Evolutionary conservation across 1,284 basidiomycete genomes (phyloP), one percentile per base, ranked within the genome.

Genomic region (Meira miltonrushii): DNA sequence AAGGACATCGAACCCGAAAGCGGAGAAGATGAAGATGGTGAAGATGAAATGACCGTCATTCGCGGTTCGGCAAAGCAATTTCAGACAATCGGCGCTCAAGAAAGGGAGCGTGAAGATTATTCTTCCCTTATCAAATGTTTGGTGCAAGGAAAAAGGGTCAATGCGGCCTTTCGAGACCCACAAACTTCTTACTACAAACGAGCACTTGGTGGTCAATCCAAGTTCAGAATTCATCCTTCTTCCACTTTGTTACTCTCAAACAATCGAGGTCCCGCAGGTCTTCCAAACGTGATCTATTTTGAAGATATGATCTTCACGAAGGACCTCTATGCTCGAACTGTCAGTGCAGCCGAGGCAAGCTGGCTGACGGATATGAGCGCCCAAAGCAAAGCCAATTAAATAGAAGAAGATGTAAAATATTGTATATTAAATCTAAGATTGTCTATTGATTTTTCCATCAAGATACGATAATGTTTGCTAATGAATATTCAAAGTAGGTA

Each of bases 301-400:
- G 76, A 78, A 37, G 76, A 78, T 58, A 55, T 77, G 6, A 64
- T 72, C n/a, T 65, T 75, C n/a, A 77, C 76, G 1, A 69, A 69
- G 1, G 70, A 74, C 48, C 66, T 64, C 5, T 77, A 71, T 53
- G 76, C 70, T 1, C 61, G 75, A 23, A 74, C 61, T 25, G 71
- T 76, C n/a, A 71, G 66, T 25, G 39, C 57, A 0, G 66, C 76
- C 46, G 72, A 77, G 55, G 69, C 75, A 2, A 56, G 54, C 15
- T 75, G 73, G 73, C 53, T 75, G 17, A 48, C 46, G 21, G 41
- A 48, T 48, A 13, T 48, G 46, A 48, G 46, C 23, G 8, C 46
- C 2, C 17, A 48, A 48, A 4, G 7, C 12, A 6, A 48, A 25
- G 28, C 28, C 28, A 33, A 33, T 4, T 8, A 33, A 33, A 4